Evolutionary conservation across 495 filamentous ascomycete genomes (phyloP).

Genomic region (Penicillium herquei): DNA sequence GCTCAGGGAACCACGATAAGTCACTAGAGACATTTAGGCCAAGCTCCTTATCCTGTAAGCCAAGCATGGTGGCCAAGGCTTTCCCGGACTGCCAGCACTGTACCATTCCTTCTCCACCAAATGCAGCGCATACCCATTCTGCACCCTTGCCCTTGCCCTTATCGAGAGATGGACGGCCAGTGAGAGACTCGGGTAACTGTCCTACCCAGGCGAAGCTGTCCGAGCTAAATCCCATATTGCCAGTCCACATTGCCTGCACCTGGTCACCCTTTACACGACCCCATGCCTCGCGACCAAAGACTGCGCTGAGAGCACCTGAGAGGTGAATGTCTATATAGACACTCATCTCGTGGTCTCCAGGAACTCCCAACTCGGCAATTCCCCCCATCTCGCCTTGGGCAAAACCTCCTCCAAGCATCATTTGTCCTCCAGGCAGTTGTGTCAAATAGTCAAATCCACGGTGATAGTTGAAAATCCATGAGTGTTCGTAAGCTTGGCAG

Average conservation of each 20-base stretch:
- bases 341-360: conserved; percentile 31
- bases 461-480: conserved; percentile 48
- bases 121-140: conserved; percentile 61
- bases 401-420: conserved; percentile 67
- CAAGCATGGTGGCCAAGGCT: conserved; percentile 63
- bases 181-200: conserved; percentile 51
- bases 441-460: conserved; percentile 78
- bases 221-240: conserved; percentile 75
- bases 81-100: conserved; percentile 68
- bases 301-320: conserved; percentile 22
- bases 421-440: conserved; percentile 57
- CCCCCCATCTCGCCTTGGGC: conserved; percentile 46
- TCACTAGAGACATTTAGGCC: conserved; percentile 21
- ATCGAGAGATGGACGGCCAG: conserved; percentile 28
- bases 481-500: conserved; percentile 26
- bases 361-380: conserved; percentile 44
- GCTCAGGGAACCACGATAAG: conserved; percentile 41
- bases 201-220: conserved; percentile 75
- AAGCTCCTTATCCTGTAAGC: conserved; percentile 30
- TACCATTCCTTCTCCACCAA: conserved; percentile 81
- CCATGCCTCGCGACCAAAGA: conserved; percentile 36
- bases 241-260: conserved; percentile 70
- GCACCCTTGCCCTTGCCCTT: conserved; percentile 28
- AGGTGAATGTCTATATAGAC: conserved; percentile 33
- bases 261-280: conserved; percentile 34